These are phyloP conservation scores for Botrytis elliptica DNA, from an alignment of 2,329 filamentous ascomycete genomes.

Conservation along the genomic window DNA sequence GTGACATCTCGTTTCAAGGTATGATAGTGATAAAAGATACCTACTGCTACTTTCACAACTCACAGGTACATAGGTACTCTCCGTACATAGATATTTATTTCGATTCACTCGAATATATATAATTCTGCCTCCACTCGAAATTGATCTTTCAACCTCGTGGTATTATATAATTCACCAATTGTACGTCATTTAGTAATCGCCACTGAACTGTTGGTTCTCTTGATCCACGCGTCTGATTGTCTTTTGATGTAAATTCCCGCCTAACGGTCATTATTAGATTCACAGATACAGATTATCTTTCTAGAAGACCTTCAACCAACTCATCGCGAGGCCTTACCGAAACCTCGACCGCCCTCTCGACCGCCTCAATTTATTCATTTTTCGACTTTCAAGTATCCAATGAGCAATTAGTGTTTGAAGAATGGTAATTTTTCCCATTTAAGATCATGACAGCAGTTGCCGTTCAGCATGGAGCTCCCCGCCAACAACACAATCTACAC, in stretches of 20 bases:
- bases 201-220: background rate
- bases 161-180: constrained; percentile 7
- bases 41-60: background rate
- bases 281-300: background rate
- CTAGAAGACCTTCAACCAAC: background rate
- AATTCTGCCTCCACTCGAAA: background rate
- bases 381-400: constrained; percentile 19
- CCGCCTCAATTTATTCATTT: background rate
- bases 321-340: constrained; percentile 13
- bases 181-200: background rate
- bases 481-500: constrained; percentile 35
- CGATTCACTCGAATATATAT: background rate
- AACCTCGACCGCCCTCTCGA: constrained; percentile 18
- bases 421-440: constrained; percentile 28
- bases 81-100: background rate
- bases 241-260: constrained; percentile 11
- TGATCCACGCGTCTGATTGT: background rate
- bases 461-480: constrained; percentile 34
- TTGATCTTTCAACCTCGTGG: background rate
- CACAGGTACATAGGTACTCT: background rate
- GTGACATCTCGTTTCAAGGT: background rate
- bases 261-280: constrained; percentile 5
- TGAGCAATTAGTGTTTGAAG: constrained; percentile 30
- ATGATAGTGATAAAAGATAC: background rate
- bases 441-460: constrained; percentile 40